phyloP scores from a whole-genome alignment of 1,284 basidiomycete genomes.

The Trametes hirsuta region DNA sequence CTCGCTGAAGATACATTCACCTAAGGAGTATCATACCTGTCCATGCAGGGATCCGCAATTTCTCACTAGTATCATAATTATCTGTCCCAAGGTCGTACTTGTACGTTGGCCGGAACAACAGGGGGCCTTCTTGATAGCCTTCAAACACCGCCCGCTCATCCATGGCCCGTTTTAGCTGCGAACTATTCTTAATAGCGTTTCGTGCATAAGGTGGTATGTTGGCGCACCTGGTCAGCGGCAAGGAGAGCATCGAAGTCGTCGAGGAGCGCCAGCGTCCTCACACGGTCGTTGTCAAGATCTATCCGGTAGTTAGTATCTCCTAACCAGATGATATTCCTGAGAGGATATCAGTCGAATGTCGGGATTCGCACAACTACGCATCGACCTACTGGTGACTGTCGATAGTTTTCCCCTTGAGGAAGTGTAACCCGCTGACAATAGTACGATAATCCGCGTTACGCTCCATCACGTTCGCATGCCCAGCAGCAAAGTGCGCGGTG shows the following conservation, averaged over 20 bases:
- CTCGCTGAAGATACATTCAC: not conserved
- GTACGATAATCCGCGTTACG: slow-evolving; percentile 93
- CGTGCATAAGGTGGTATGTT: too few relatives aligned
- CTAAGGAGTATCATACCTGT: slow-evolving; percentile 62
- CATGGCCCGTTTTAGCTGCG: slow-evolving; percentile 73
- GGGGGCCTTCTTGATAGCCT: slow-evolving; percentile 87
- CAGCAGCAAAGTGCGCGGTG: slow-evolving; percentile 95
- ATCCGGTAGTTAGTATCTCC: slow-evolving; percentile 98
- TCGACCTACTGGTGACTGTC: slow-evolving; percentile 82
- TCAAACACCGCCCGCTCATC: slow-evolving; percentile 73
- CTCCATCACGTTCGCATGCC: slow-evolving; percentile 88
- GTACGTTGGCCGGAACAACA: slow-evolving; percentile 90
- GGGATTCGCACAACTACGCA: not conserved
- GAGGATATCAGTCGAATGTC: not conserved
- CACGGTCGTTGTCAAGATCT: slow-evolving; percentile 82
- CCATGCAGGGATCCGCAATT: slow-evolving; percentile 96
- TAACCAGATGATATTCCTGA: slow-evolving; percentile 88
- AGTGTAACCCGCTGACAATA: slow-evolving; percentile 82
- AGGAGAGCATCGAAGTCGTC: slow-evolving; percentile 78
- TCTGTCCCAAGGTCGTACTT: slow-evolving; percentile 85
- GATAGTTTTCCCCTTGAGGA: slow-evolving; percentile 88
- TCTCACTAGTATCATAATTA: slow-evolving; percentile 94
- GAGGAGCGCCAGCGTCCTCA: slow-evolving; percentile 62
- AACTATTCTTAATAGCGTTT: not conserved
- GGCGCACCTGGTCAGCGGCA: slow-evolving; percentile 81